These are phyloP conservation scores for Citrus medica DNA, from an alignment of 345 rosid genomes.

Conservation along the genomic window DNA sequence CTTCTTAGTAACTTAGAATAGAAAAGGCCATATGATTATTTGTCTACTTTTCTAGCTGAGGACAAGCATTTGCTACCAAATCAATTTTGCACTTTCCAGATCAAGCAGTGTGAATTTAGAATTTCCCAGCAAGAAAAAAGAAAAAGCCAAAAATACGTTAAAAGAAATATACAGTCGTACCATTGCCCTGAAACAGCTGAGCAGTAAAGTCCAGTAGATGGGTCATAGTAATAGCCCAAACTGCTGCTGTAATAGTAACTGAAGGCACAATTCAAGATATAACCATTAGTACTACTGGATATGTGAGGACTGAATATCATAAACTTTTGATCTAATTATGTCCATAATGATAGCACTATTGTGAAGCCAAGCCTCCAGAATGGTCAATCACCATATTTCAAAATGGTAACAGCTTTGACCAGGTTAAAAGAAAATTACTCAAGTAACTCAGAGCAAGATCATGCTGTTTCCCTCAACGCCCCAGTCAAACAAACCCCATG, in stretches of 20 bases:
- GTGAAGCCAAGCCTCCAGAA: not conserved
- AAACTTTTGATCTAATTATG: not conserved
- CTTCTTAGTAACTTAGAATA: too few species aligned
- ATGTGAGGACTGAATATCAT: not conserved
- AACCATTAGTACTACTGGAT: not conserved
- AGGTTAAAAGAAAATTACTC: not conserved
- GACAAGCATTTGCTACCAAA: not conserved
- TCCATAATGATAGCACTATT: not conserved
- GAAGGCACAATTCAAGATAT: constrained; percentile 10
- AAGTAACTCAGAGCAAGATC: not conserved
- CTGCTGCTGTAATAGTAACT: constrained; percentile 95
- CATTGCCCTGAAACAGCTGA: constrained; percentile 83
- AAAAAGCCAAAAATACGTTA: not conserved
- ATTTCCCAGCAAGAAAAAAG: not conserved
- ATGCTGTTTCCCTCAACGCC: not conserved
- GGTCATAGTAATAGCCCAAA: constrained; percentile 85
- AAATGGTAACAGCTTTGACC: not conserved
- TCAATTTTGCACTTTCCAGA: not conserved
- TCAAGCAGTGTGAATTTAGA: not conserved
- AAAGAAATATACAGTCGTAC: constrained; percentile 31
- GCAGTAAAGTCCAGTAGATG: constrained; percentile 77
- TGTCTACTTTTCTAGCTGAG: too few species aligned
- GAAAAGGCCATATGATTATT: too few species aligned
- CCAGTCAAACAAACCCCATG: not conserved
- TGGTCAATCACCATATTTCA: not conserved